Evolutionary conservation across 2,329 filamentous ascomycete species (phyloP).

Genomic region (Parasarocladium wereldwijsianum): DNA sequence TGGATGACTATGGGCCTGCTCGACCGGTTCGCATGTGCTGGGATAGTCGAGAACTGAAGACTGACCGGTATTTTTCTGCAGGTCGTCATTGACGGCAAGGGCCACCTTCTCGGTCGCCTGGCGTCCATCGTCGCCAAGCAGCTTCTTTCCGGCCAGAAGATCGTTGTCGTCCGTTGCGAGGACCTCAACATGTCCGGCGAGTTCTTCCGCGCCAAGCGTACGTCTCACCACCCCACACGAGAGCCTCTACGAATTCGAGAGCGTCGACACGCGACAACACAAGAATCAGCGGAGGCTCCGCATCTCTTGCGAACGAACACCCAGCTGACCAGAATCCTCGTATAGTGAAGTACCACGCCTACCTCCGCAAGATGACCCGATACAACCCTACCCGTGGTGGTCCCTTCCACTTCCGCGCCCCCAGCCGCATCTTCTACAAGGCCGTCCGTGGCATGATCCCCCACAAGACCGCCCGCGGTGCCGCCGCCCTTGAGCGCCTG

Average conservation of each 20-base stretch:
- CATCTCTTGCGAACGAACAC: slow-evolving; percentile 6
- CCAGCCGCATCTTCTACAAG: slow-evolving; percentile 99
- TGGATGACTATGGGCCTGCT: too few relatives aligned
- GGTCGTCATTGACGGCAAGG: slow-evolving; percentile 99
- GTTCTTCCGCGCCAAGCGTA: slow-evolving; percentile 99
- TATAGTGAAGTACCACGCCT: slow-evolving; percentile 99
- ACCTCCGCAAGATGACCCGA: slow-evolving; percentile 99
- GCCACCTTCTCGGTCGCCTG: slow-evolving; percentile 97
- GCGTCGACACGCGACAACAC: background rate
- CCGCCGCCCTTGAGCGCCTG: slow-evolving; percentile 90
- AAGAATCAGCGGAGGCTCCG: slow-evolving; percentile 2
- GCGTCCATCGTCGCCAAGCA: slow-evolving; percentile 98
- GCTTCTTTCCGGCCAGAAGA: slow-evolving; percentile 97
- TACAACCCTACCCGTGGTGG: slow-evolving; percentile 99
- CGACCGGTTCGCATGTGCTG: too few relatives aligned
- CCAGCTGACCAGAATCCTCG: slow-evolving; percentile 3
- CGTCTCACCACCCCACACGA: slow-evolving; percentile 30
- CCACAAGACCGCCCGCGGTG: slow-evolving; percentile 98
- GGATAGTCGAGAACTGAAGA: too few relatives aligned
- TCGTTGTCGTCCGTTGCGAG: slow-evolving; percentile 97
- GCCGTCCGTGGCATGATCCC: slow-evolving; percentile 99
- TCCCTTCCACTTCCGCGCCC: slow-evolving; percentile 99
- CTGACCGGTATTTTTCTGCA: slow-evolving; percentile 21
- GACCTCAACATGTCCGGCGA: slow-evolving; percentile 99
- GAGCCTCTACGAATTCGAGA: slow-evolving; percentile 1